Evolutionary conservation across 1,139 yeast species (phyloP), one percentile per base, ranked within the genome.

Genomic region (Kurtzmaniella quercitrusa): DNA sequence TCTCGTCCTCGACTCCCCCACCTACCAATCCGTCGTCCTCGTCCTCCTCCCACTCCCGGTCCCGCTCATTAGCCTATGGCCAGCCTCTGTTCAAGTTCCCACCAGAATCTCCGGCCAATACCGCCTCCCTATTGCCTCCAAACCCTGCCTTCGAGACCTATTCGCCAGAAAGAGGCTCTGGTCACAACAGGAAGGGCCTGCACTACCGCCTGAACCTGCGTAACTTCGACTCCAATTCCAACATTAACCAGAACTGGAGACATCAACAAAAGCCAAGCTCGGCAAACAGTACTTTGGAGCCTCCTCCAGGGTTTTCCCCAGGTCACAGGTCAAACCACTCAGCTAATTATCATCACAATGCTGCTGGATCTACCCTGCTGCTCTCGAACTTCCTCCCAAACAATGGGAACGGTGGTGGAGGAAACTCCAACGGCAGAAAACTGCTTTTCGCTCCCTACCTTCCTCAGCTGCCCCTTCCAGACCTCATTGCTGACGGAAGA

Each of bases 361-460:
- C 77, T 44, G 82, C 80, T 24, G 77, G 64, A 16, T 63, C 93
- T 1, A 74, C 83, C 34, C 82, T 90, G 2, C 83, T 91, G 1
- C 58, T 73, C 48, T 62, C 71, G 3, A 73, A 66, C 41, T 70
- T 72, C 48, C 51, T 66, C 51, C 73, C 73, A 2, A 54, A 53
- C 44, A 50, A 50, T 18, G 52, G 53, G 29, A 49, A 48, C 18
- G 50, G 49, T 16, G 45, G 48, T 23, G 55, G 54, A 40, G 54
- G 57, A 43, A 67, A 66, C 37, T 55, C 57, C 44, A 69, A 69
- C 45, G 72, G 73, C 16, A 80, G 98, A 55, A 93, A 91, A 59
- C 87, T 96, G 0, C 75, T 93, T 45, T 93, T 93, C 68, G 96
- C 97, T 24, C 98, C 98, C 6, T 93, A 93, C 59, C 75, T 93